Evolutionary conservation across 495 filamentous ascomycete species (phyloP).

Genomic region (Penicillium paxilli): DNA sequence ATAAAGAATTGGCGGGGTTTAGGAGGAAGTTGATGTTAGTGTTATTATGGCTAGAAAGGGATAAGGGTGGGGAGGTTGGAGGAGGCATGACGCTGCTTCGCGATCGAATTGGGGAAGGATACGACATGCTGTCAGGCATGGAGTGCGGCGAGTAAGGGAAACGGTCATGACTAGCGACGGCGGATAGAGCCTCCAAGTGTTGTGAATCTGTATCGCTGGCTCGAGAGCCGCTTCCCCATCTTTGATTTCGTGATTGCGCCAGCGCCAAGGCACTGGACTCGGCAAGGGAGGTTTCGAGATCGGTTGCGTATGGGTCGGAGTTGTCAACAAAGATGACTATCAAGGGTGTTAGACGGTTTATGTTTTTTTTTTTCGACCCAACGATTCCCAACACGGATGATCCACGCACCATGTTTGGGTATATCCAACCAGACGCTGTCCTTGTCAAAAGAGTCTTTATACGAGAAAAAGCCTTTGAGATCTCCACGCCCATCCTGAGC

Average conservation of each 20-base stretch:
- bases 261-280: constrained; percentile 34
- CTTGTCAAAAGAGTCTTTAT: constrained; percentile 66
- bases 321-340: constrained; percentile 67
- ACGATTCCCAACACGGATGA: too few species aligned
- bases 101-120: constrained; percentile 34
- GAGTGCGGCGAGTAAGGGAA: constrained; percentile 39
- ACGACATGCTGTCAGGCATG: constrained; percentile 32
- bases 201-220: constrained; percentile 43
- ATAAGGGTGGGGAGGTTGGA: constrained; percentile 38
- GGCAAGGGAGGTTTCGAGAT: constrained; percentile 39
- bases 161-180: constrained; percentile 54
- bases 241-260: constrained; percentile 30
- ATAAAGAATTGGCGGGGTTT: constrained; percentile 51
- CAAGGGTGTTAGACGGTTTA: background rate
- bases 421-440: constrained; percentile 64
- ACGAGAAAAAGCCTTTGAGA: constrained; percentile 67
- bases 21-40: constrained; percentile 59
- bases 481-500: constrained; percentile 42
- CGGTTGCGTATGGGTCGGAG: constrained; percentile 61
- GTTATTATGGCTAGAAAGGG: constrained; percentile 35
- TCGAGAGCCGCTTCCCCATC: constrained; percentile 30
- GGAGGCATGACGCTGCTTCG: constrained; percentile 32
- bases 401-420: constrained; percentile 51
- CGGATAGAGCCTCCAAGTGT: constrained; percentile 57
- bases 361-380: too few species aligned